phyloP scores from a whole-genome alignment of 257 asterid genomes.

The Agastache rugosa region DNA sequence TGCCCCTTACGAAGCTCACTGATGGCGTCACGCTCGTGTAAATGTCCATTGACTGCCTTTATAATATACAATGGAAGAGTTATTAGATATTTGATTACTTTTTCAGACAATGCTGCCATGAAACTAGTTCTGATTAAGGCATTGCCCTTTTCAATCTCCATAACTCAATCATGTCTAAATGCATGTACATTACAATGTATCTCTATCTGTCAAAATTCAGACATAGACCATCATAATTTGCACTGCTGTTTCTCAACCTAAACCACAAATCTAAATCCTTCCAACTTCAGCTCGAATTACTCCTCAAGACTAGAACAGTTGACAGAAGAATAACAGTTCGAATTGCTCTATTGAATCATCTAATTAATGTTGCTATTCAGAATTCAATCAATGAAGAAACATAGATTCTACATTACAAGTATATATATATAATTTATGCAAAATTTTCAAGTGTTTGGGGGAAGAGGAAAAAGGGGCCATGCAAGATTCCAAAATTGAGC shows the following conservation, averaged over 20 bases:
- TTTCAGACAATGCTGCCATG: neutral
- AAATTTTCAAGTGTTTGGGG: neutral
- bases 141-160: no score
- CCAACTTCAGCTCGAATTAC: neutral
- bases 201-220: neutral
- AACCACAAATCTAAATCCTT: no score
- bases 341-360: neutral
- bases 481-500: neutral
- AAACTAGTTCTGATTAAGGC: neutral
- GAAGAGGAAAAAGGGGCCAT: neutral
- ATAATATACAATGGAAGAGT: constrained; percentile 35
- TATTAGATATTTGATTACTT: neutral
- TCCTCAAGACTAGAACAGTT: neutral
- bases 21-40: constrained; percentile 69
- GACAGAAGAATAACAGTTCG: neutral
- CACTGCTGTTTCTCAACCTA: neutral
- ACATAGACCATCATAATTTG: neutral
- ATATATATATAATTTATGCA: neutral
- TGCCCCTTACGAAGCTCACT: constrained; percentile 59
- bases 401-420: neutral
- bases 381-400: neutral
- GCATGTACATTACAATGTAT: no score
- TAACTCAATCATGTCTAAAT: no score
- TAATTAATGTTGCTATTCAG: neutral
- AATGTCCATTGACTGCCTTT: constrained; percentile 85